These are phyloP conservation scores for Ehretia macrophylla DNA, from an alignment of 257 asterid genomes.

Conservation along the genomic window DNA sequence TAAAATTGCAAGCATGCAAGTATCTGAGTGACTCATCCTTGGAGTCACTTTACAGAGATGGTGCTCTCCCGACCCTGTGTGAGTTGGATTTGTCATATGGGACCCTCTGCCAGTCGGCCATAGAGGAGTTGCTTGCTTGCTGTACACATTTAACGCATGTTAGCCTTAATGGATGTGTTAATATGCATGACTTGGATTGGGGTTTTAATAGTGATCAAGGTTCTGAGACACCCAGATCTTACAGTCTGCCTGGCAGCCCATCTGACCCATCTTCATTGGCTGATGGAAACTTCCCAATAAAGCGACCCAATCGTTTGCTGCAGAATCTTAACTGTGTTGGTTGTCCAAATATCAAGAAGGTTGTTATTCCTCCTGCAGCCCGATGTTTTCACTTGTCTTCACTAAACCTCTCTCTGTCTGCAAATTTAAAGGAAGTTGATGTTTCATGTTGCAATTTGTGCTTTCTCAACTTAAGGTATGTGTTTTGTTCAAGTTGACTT, in stretches of 20 bases:
- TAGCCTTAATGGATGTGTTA: slow-evolving; percentile 87
- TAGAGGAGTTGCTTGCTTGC: slow-evolving; percentile 87
- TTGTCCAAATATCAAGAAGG: slow-evolving; percentile 86
- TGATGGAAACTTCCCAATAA: slow-evolving; percentile 17
- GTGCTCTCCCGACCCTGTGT: slow-evolving; percentile 79
- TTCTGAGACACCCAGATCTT: slow-evolving; percentile 29
- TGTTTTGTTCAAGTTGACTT: slow-evolving; percentile 2
- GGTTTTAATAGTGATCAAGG: slow-evolving; percentile 31
- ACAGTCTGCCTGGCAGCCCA: slow-evolving; percentile 14
- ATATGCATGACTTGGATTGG: slow-evolving; percentile 97
- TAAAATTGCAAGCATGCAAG: slow-evolving; percentile 99
- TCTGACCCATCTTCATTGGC: slow-evolving; percentile 22
- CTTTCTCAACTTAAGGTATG: slow-evolving; percentile 89
- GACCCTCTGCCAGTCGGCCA: slow-evolving; percentile 81
- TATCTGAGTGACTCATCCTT: slow-evolving; percentile 72
- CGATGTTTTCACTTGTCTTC: slow-evolving; percentile 67
- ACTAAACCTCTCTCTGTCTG: slow-evolving; percentile 80
- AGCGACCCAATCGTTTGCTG: slow-evolving; percentile 51
- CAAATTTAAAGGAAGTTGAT: slow-evolving; percentile 86
- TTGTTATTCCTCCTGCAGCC: slow-evolving; percentile 78
- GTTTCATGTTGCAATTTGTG: slow-evolving; percentile 74
- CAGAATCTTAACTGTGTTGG: slow-evolving; percentile 94
- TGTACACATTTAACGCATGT: slow-evolving; percentile 85
- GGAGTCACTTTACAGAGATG: slow-evolving; percentile 85
- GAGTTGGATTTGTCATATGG: slow-evolving; percentile 96